Evolutionary conservation across 1,284 basidiomycete genomes (phyloP), one percentile per base, ranked within the genome.

Genomic region (Tremellales sp.): DNA sequence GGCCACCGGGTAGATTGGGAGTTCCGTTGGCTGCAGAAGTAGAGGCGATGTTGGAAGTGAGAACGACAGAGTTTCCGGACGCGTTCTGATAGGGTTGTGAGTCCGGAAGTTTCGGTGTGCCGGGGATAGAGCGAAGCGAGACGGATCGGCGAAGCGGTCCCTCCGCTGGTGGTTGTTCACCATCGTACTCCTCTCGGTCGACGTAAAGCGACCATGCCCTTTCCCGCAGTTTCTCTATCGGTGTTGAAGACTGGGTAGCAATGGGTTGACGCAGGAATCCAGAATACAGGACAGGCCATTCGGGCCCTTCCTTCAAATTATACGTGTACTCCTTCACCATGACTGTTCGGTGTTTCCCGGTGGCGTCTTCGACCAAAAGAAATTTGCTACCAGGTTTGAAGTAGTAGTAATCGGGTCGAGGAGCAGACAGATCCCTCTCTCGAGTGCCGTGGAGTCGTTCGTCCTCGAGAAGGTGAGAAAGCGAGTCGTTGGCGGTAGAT

Each of bases 31-130:
- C 69, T 14, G 73, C 76, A 12, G 87, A 88, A 4, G 93, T 95
- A 4, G 88, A 91, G 7, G 87, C 87, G 38, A 85, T 83, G 36
- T 86, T 87, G 10, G 89, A 93, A 2, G 94, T 92, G 63, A 97
- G 84, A 34, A 82, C 79, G 40, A 97, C 88, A 57, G 89, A 94
- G 73, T 99, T 98, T 14, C 92, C 92, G 1, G 92, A 95, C 4
- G 92, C 92, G 38, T 90, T 88, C 86, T 90, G 58, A 52, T 71
- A 72, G 14, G 72, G 66, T 33, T 56, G 45, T 7, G 53, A 46
- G 12, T 59, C 59, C 14, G 67, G 63, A 7, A 61, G 46, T 35
- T 45, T 43, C 1, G 67, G 63, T 12, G 64, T 62, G 14, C 48
- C 47, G 18, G 60, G 50, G 16, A 67, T 34, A 7, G 50, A 40